Percentiles rank a stretch among this genome's conserved stretches.
phyloP scores from a whole-genome alignment of 306 rosid species.

The Adenanthera pavonina region DNA sequence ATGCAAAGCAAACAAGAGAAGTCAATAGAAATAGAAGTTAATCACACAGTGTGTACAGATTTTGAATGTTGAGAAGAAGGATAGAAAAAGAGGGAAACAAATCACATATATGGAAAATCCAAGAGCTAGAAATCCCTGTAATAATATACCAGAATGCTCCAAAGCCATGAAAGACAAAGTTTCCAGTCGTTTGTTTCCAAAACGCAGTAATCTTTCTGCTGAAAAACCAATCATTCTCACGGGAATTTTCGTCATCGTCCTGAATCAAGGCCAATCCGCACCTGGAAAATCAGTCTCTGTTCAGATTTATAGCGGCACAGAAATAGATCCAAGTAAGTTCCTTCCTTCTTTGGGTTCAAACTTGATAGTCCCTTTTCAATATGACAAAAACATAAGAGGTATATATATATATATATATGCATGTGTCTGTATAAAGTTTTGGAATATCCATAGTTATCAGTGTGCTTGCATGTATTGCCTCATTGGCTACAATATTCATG shows the following conservation, averaged over 20 bases:
- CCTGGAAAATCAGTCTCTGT: conserved; percentile 59
- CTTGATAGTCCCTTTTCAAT: too few species aligned
- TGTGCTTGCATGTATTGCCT: neutral
- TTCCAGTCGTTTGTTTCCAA: conserved; percentile 19
- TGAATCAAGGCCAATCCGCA: conserved; percentile 40
- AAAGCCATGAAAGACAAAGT: conserved; percentile 33
- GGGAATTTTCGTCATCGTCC: conserved; percentile 47
- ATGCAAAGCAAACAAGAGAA: conserved; percentile 42
- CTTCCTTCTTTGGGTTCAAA: neutral
- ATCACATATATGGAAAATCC: conserved; percentile 36
- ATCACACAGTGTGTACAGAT: neutral
- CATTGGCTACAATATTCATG: too few species aligned
- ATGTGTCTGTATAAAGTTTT: neutral
- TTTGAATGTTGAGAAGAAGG: neutral
- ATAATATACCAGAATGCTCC: too few species aligned
- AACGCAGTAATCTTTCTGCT: neutral
- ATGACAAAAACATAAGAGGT: too few species aligned
- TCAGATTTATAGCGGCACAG: conserved; percentile 64
- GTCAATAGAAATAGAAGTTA: neutral
- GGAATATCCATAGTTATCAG: neutral
- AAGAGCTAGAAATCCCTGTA: too few species aligned
- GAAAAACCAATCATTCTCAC: conserved; percentile 36
- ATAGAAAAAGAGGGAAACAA: neutral
- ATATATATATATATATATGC: too few species aligned
- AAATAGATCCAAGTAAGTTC: conserved; percentile 58